A percentile compares a stretch with the other conserved stretches of the same genome.
phyloP scores from a whole-genome alignment of 208 protist species.

The Leishmania martiniquensis region DNA sequence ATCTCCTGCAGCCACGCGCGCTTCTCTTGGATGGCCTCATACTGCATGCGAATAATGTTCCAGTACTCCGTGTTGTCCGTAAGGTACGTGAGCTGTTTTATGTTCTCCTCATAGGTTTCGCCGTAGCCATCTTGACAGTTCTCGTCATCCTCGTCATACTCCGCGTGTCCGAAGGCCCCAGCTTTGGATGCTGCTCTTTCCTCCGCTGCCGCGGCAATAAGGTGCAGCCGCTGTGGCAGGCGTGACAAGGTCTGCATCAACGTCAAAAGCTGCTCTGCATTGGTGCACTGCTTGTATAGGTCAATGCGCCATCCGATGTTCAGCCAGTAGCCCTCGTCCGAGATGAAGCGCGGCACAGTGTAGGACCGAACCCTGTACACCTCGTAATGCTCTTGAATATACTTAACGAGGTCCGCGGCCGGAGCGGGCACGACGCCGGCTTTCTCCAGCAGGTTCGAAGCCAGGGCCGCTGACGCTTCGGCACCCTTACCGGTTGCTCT shows the following conservation, averaged over 20 bases:
- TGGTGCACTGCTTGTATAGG: constrained; percentile 42
- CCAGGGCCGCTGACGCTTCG: background rate
- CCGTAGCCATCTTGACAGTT: background rate
- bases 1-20: constrained; percentile 24
- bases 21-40: constrained; percentile 36
- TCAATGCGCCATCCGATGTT: constrained; percentile 51
- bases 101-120: background rate
- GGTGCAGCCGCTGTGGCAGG: constrained; percentile 21
- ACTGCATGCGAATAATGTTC: constrained; percentile 24
- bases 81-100: background rate
- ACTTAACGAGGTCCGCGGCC: constrained; percentile 39
- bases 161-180: background rate
- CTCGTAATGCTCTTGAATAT: constrained; percentile 29
- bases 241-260: constrained; percentile 24
- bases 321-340: constrained; percentile 63
- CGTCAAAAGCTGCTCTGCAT: constrained; percentile 26
- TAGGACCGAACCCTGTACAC: constrained; percentile 41
- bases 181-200: background rate
- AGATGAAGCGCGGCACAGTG: constrained; percentile 48
- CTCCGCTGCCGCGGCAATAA: constrained; percentile 15
- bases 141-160: background rate
- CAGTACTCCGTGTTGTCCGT: constrained; percentile 33
- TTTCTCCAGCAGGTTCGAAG: constrained; percentile 2
- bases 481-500: background rate
- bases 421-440: constrained; percentile 17